Evolutionary conservation across 2,329 filamentous ascomycete genomes (phyloP), one percentile per base, ranked within the genome.

Genomic region (Exophiala dermatitidis): DNA sequence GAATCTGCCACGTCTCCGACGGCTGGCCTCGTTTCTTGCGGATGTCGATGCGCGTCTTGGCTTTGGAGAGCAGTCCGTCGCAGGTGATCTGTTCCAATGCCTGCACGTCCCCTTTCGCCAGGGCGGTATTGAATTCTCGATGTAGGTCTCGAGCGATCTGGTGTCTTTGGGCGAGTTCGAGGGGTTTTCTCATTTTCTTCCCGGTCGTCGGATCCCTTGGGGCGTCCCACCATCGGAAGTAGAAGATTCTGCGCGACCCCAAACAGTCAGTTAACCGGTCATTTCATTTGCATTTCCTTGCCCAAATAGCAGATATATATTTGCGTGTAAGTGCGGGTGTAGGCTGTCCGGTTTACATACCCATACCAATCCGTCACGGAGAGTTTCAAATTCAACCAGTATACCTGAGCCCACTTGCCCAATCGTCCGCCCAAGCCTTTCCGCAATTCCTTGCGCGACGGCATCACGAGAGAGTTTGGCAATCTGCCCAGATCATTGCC

Each of bases 101-200:
- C 8, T 56, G 38, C 7, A 71, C 60, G 42, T 74, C 71, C 52
- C 65, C 68, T 26, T 58, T 60, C 28, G 75, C 74, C 57, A 77
- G 75, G 26, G 71, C 67, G 28, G 61, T 68, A 62, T 77, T 78
- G 71, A 78, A 74, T 29, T 64, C 56, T 43, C 66, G 55, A 53
- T 78, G 74, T n/a, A 77, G 64, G 60, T 63, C 48, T 32, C 38
- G 49, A 29, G 48, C 55, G 5, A 52, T 49, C 33, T 37, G 29
- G 9, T 37, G 32, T 44, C 52, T 46, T 12, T 53, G 30, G 43
- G 33, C 50, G 4, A 58, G 49, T 33, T 54, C 52, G 28, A 56
- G 26, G 37, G 52, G 51, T 8, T 49, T 50, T 33, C 37, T 48
- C 44, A 50, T 48, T 10, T 50, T 51, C 44, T 53, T 57, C 3